Base-by-base conservation (phyloP, 306 rosid genomes). In the Erythrophleum fordii region DNA sequence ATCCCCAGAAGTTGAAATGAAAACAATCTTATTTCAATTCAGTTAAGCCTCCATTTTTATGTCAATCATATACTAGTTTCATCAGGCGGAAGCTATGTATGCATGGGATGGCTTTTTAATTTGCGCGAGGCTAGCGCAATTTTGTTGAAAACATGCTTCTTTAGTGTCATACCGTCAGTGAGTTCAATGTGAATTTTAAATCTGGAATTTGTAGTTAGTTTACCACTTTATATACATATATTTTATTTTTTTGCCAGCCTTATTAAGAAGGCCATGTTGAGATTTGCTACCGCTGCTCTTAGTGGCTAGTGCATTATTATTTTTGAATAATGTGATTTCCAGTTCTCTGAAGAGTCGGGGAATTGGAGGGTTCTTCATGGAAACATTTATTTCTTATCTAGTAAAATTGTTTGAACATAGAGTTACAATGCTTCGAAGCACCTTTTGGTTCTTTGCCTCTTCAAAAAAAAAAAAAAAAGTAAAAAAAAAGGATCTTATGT, bases 341-440 rank as follows among this genome's bases (percentile, higher is more conserved):
- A 6, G 37, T 69, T 16, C 25, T 37, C 52, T 59, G 26, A 17
- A 28, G 59, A 44, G 41, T 20, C 8, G 53, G 52, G 53, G 20
- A 22, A 22, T 42, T 23, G 0, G 46, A 42, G 46, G 52, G 22
- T 62, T 35, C 60, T 59, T 71, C 11, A 20, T 31, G 75, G 22
- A 7, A 22, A 23, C 12, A 61, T 5, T 72, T 25, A 3, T 70
- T 72, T 77, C 55, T 23, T 59, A 60, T 74, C 35, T 68, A n/a
- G 69, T 56, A 14, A 58, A 77, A 62, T 64, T 22, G 45, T 64
- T 14, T 35, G 42, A 59, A 59, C 52, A 28, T 69, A 45, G 39
- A 34, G 25, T 76, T 80, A 35, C 28, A 85, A 56, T 75, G 73
- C 23, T 52, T 66, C 61, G 77, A 64, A 71, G 45, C 23, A 16